These are phyloP conservation scores for Penicillium sp. DNA, from an alignment of 2,329 filamentous ascomycete species.

Conservation along the genomic window DNA sequence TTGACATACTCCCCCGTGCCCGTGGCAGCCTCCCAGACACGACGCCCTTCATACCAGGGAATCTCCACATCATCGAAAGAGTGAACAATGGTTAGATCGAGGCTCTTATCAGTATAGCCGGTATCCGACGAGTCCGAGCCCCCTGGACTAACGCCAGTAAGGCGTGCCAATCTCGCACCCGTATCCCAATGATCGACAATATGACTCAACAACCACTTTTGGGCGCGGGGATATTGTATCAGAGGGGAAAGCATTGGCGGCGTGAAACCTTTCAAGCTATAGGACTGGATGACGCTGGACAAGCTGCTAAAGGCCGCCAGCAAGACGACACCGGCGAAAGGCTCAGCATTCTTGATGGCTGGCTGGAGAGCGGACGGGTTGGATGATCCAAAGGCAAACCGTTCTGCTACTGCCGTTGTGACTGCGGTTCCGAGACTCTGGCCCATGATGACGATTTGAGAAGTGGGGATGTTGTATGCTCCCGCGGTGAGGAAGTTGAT, in stretches of 20 bases:
- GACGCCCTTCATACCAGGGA: conserved; percentile 55
- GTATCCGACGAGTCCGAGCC: conserved; percentile 48
- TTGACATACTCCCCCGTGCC: conserved; percentile 31
- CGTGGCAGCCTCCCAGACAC: conserved; percentile 40
- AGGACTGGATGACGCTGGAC: conserved; percentile 68
- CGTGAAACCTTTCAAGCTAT: conserved; percentile 72
- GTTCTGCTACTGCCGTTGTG: conserved; percentile 67
- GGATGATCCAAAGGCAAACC: conserved; percentile 54
- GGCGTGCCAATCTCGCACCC: conserved; percentile 55
- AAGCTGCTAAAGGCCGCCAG: conserved; percentile 76
- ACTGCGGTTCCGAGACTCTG: conserved; percentile 89
- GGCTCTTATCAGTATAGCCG: conserved; percentile 47
- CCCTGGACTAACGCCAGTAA: conserved; percentile 33
- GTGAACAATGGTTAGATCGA: conserved; percentile 72
- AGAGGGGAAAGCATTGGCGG: conserved; percentile 73
- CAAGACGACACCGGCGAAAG: conserved; percentile 76
- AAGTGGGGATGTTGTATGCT: conserved; percentile 63
- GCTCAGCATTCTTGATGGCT: conserved; percentile 46
- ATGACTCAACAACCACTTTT: conserved; percentile 57
- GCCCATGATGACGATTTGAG: conserved; percentile 74
- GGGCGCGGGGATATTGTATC: conserved; percentile 60
- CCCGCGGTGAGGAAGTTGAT: conserved; percentile 59
- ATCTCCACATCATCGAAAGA: conserved; percentile 80
- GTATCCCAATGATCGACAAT: conserved; percentile 83
- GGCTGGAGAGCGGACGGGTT: conserved; percentile 37